Conservation (phyloP, 1,139 yeast species). For the Insectozyma bohioensis region DNA sequence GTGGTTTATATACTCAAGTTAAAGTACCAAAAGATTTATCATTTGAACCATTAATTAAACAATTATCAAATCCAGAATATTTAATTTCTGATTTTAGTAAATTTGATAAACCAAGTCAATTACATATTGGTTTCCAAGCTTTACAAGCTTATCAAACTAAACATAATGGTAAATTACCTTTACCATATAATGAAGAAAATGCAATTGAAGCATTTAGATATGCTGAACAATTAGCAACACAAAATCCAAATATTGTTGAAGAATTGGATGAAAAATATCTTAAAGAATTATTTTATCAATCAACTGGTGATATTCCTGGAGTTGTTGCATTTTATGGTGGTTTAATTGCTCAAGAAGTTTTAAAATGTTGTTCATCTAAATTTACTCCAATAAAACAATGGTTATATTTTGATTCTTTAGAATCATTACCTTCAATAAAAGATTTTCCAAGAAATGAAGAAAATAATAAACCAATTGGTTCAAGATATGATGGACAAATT, state of each 20-base stretch:
- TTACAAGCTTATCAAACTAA: slow-evolving; percentile 68
- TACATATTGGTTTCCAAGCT: slow-evolving; percentile 91
- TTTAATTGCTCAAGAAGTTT: slow-evolving; percentile 91
- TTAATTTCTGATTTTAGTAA: slow-evolving; percentile 87
- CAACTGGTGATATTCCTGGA: slow-evolving; percentile 91
- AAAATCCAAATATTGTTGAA: slow-evolving; percentile 58
- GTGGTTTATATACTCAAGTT: slow-evolving; percentile 92
- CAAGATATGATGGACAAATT: slow-evolving; percentile 90
- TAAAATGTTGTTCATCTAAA: slow-evolving; percentile 93
- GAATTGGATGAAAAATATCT: slow-evolving; percentile 66
- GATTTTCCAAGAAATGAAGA: slow-evolving; percentile 63
- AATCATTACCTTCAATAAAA: slow-evolving; percentile 70
- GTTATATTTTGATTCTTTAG: slow-evolving; percentile 91
- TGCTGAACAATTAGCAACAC: slow-evolving; percentile 58
- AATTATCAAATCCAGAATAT: slow-evolving; percentile 75
- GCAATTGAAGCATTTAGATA: slow-evolving; percentile 65
- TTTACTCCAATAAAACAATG: slow-evolving; percentile 89
- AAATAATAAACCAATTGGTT: slow-evolving; percentile 69
- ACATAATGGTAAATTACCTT: slow-evolving; percentile 68
- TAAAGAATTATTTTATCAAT: slow-evolving; percentile 75
- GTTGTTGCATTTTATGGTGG: slow-evolving; percentile 92
- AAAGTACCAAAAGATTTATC: slow-evolving; percentile 69
- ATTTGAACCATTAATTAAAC: slow-evolving; percentile 65
- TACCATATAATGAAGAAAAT: slow-evolving; percentile 74
- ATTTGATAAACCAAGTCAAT: slow-evolving; percentile 86